Evolutionary conservation across 164 flowering plant genomes (phyloP), one percentile per base, ranked within the genome.

Genomic region (Nymphaea thermarum): DNA sequence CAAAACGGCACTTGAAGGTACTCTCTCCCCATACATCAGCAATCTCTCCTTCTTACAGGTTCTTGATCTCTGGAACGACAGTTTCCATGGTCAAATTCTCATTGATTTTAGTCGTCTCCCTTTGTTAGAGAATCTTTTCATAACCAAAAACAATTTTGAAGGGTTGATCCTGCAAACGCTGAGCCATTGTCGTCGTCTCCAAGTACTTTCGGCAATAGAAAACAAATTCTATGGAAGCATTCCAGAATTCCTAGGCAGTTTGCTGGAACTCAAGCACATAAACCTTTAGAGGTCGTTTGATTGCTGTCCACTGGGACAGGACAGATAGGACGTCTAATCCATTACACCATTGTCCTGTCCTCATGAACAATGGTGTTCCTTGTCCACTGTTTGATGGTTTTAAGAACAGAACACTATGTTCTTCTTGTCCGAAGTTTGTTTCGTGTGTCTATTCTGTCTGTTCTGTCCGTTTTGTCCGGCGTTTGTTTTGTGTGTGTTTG

Each of bases 61-160:
- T 1, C 43, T 82, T 36, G 45, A 68, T 59, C 67, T 81, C 10
- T 4, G n/a, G 8, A 45, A 63, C 44, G 76, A 76, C 65, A 65
- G n/a, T 44, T 73, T 81, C 62, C 59, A 66, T 43, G 81, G 83
- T 8, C 5, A 45, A 7, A 14, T 82, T 0, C 83, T 82, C 0
- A 3, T 15, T 25, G 80, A 82, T 43, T 15, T 82, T 3, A 62
- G 71, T 8, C 64, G 11, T 16, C 42, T 80, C 18, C 44, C 14
- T n/a, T 64, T 72, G 6, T 55, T 80, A 43, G 60, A 55, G 2
- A 55, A 84, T 85, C 60, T 82, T 84, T 0, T 88, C 77, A 3
- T 88, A 88, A 67, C 86, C n/a, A n/a, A 87, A 77, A 87, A 87
- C 65, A 85, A 69, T 69, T 87, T 85, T 11, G 85, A 85, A 62